Conservation (phyloP, 768 basidiomycete species). For the Xerocomellus intermedius region DNA sequence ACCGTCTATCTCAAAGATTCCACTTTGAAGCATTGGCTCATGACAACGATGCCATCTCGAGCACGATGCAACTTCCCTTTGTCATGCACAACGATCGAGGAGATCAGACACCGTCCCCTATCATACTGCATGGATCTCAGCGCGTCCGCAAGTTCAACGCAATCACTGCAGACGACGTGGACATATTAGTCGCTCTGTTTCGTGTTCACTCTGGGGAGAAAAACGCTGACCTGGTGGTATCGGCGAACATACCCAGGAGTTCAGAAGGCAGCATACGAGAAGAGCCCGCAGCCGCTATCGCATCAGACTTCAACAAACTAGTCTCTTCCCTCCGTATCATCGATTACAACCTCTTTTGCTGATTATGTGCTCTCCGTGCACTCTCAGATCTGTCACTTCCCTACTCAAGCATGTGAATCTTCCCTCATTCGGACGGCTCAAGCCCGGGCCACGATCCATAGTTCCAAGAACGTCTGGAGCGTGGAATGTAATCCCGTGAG, state of each 20-base stretch:
- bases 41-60: constrained; percentile 73
- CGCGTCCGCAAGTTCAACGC: constrained; percentile 75
- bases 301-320: constrained; percentile 52
- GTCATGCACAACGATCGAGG: constrained; percentile 41
- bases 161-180: constrained; percentile 59
- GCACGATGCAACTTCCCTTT: constrained; percentile 42
- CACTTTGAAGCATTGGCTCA: constrained; percentile 90
- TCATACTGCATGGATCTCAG: constrained; percentile 69
- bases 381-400: constrained; percentile 1
- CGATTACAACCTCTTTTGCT: constrained; percentile 71
- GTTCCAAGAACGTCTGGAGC: neutral
- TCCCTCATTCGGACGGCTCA: neutral
- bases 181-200: constrained; percentile 78
- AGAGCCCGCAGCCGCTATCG: constrained; percentile 30
- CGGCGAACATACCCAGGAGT: constrained; percentile 76
- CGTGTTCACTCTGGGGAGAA: constrained; percentile 57
- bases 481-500: constrained; percentile 7
- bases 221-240: constrained; percentile 77
- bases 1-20: constrained; percentile 51
- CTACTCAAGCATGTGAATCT: neutral
- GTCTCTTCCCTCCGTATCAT: constrained; percentile 60
- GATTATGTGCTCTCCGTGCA: constrained; percentile 13
- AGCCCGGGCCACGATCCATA: neutral
- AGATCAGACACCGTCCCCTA: constrained; percentile 55
- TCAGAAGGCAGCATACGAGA: constrained; percentile 29